Evolutionary conservation across 768 basidiomycete genomes (phyloP).

Genomic region (Obba rivulosa): DNA sequence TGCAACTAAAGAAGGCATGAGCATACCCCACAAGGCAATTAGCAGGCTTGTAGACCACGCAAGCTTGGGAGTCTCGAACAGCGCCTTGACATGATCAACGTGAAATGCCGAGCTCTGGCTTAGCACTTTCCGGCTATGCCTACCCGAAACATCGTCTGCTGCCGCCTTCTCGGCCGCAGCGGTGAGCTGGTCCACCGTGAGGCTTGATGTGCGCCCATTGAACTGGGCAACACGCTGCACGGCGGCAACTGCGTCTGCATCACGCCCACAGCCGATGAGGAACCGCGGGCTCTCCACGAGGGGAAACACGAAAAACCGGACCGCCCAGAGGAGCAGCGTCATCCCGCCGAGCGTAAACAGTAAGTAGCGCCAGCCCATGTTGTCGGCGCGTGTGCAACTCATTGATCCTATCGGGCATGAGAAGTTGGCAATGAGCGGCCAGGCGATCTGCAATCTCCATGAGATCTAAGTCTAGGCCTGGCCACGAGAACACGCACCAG

Average conservation of each 20-base stretch:
- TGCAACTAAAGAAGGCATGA: not conserved
- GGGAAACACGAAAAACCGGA: constrained; percentile 48
- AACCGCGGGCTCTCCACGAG: constrained; percentile 55
- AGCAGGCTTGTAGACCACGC: constrained; percentile 62
- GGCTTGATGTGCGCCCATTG: constrained; percentile 37
- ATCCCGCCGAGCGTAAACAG: constrained; percentile 48
- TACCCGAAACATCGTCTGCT: constrained; percentile 9
- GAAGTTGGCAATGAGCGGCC: constrained; percentile 53
- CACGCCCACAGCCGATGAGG: constrained; percentile 48
- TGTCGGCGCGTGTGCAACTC: constrained; percentile 36
- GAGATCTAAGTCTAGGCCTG: not conserved
- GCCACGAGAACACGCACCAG: constrained; percentile 28
- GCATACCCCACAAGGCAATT: constrained; percentile 41
- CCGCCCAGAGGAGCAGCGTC: constrained; percentile 45
- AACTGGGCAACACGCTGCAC: constrained; percentile 45
- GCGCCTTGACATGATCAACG: constrained; percentile 43
- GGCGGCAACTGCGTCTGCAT: constrained; percentile 44
- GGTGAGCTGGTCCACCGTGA: constrained; percentile 42
- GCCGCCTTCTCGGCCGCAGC: constrained; percentile 24
- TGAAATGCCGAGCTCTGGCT: constrained; percentile 39
- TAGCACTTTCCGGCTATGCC: constrained; percentile 14
- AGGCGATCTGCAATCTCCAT: constrained; percentile 39
- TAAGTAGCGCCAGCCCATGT: constrained; percentile 65
- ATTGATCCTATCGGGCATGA: constrained; percentile 35
- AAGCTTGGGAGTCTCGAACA: constrained; percentile 61